Percentiles rank a stretch among this genome's conserved stretches.
Conservation (phyloP, 2,329 filamentous ascomycete genomes). For the Blumeria graminis region DNA sequence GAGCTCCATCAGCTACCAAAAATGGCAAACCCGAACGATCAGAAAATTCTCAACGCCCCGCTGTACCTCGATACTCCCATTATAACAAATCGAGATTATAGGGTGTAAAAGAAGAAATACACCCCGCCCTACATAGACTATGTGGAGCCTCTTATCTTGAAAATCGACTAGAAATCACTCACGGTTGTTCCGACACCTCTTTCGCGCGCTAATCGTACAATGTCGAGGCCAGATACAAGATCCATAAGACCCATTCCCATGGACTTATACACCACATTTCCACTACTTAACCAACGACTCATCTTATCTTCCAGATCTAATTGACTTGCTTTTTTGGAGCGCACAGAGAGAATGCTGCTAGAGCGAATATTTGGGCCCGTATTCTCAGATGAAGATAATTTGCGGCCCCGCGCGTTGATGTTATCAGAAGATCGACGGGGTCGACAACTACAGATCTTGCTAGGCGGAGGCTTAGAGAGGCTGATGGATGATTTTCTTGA, state of each 20-base stretch:
- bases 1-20: too few relatives aligned
- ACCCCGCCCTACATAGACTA: too few relatives aligned
- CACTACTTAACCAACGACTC: conserved; percentile 30
- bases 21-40: too few relatives aligned
- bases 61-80: too few relatives aligned
- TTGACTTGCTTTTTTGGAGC: conserved; percentile 8
- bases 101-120: too few relatives aligned
- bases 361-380: conserved; percentile 3
- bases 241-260: conserved; percentile 45
- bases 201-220: conserved; percentile 29
- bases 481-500: conserved; percentile 8
- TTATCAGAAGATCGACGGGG: not conserved
- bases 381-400: not conserved
- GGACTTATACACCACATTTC: conserved; percentile 45
- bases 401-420: not conserved
- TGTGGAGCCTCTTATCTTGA: too few relatives aligned
- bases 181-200: conserved; percentile 30
- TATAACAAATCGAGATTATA: too few relatives aligned
- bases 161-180: conserved; percentile 22
- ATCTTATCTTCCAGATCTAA: conserved; percentile 23
- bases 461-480: not conserved
- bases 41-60: too few relatives aligned
- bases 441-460: not conserved
- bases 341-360: conserved; percentile 4
- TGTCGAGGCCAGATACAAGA: conserved; percentile 32